Evolutionary conservation across 176 grass and related monocot species (phyloP), one percentile per base, ranked within the genome.

Genomic region (Ensete ventricosum): DNA sequence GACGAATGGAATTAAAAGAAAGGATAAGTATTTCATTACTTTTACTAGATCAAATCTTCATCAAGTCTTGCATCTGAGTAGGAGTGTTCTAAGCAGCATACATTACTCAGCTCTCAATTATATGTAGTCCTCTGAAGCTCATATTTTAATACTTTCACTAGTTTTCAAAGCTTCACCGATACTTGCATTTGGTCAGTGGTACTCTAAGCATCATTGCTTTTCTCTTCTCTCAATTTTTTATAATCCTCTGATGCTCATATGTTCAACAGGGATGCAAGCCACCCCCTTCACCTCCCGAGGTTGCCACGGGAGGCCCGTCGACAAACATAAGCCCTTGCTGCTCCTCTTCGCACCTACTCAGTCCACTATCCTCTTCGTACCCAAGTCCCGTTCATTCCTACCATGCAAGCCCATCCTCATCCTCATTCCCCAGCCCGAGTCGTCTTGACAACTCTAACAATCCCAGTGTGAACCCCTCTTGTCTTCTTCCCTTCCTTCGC

Each of bases 401-500:
- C 67, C 67, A 70, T 50, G 67, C 67, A 17, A 70, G 67, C 49
- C 67, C 67, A 21, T 70, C 67, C 0, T 50, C 67, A 11, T 70
- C 67, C 11, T 70, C 67, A 19, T 70, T 70, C 43, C 67, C 67
- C 9, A 70, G 67, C 49, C 67, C 67, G 8, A 70, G 19, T 17
- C 67, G 67, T 21, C 1, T 70, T n/a, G 67, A 70, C 48, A 85
- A 73, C 72, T 83, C 43, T 72, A 77, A 76, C 29, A 83, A 80
- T 29, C 77, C 68, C 67, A 25, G 50, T 75, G 55, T 86, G 52
- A 78, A 86, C 70, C 71, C 87, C 3, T 65, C 89, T 34, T 96
- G 76, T 49, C 87, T 93, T 52, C 87, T 97, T 22, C 90, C 93
- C 4, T 97, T 89, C 85, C 93, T 97, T 72, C 88, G 83, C 1